These are phyloP conservation scores for Phaeomoniella chlamydospora DNA, from an alignment of 2,329 filamentous ascomycete genomes.

Conservation along the genomic window DNA sequence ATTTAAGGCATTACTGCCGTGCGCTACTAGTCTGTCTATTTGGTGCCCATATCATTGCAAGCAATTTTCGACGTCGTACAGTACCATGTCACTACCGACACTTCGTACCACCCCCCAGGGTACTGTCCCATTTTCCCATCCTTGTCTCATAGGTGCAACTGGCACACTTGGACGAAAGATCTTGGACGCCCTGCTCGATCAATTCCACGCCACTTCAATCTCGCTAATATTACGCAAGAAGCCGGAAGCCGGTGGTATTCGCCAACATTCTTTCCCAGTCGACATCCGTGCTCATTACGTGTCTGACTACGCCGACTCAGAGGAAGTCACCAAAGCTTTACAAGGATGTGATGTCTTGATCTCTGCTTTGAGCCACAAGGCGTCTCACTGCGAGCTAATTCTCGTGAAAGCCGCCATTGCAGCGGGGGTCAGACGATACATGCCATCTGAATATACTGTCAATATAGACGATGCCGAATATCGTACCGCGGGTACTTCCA, in stretches of 20 bases:
- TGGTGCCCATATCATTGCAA: too few relatives aligned
- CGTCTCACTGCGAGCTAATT: slow-evolving; percentile 29
- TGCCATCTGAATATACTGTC: slow-evolving; percentile 16
- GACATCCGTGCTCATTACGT: not conserved
- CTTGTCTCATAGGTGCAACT: not conserved
- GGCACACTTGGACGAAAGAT: not conserved
- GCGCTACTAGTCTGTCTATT: too few relatives aligned
- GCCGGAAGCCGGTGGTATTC: not conserved
- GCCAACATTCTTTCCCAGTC: not conserved
- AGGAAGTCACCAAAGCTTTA: not conserved
- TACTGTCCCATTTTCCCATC: not conserved
- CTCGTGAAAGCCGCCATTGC: slow-evolving; percentile 16
- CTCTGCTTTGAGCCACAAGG: slow-evolving; percentile 4
- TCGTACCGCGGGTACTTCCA: not conserved
- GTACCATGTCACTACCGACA: not conserved
- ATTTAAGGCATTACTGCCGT: too few relatives aligned
- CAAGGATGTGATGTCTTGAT: not conserved
- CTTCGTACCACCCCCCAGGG: not conserved
- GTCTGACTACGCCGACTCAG: not conserved
- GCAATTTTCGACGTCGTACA: too few relatives aligned
- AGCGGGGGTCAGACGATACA: slow-evolving; percentile 13
- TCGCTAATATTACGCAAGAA: not conserved
- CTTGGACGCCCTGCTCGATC: not conserved
- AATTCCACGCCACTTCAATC: not conserved
- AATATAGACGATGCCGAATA: not conserved